Base-by-base conservation (phyloP, 805 yeast genomes). In the Barnettozyma populi region DNA sequence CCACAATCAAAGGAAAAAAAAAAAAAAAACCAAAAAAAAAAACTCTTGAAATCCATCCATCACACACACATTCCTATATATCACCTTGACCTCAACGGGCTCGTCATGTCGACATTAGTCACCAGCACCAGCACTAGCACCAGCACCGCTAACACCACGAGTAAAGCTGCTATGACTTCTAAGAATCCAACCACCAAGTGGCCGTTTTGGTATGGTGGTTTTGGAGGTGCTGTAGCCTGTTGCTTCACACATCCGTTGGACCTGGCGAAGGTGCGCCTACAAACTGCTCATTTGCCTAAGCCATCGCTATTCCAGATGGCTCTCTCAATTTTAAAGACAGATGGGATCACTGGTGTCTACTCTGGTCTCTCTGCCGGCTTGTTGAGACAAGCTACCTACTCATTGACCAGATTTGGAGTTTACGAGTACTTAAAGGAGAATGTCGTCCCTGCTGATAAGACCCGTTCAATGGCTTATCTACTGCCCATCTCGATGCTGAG, bases 391-490 rank as follows among this genome's bases (percentile, higher is more conserved):
- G 94, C 88, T 2, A 87, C 96, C 2, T 88, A 89, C 63, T 86
- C 95, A 1, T 82, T 95, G 2, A 82, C 89, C 1, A 72, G 96
- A 61, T 88, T 88, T 59, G 96, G 96, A 37, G 78, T 82, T n/a
- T 88, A 88, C 64, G 96, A 88, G 63, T 72, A 71, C 49, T 69
- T 87, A 57, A 88, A 88, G 58, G 88, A 82, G 40, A 65, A 72
- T 25, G 68, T 72, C 31, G 65, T 65, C 13, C 72, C 75, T 27
- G 54, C 65, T 8, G 69, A 67, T 19, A 65, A 64, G 44, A 68
- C 72, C 24, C 85, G 84, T 5, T 74, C 82, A 6, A 80, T 87
- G 47, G 60, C 73, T 7, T 73, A 78, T 16, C 71, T 88, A 46
- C 68, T 88, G 47, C 89, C 92, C 9, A 74, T 82, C 67, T 86